A percentile compares a stretch with the other conserved stretches of the same genome.
Evolutionary conservation across 1,284 basidiomycete genomes (phyloP).

Genomic region (Mycena sp.): DNA sequence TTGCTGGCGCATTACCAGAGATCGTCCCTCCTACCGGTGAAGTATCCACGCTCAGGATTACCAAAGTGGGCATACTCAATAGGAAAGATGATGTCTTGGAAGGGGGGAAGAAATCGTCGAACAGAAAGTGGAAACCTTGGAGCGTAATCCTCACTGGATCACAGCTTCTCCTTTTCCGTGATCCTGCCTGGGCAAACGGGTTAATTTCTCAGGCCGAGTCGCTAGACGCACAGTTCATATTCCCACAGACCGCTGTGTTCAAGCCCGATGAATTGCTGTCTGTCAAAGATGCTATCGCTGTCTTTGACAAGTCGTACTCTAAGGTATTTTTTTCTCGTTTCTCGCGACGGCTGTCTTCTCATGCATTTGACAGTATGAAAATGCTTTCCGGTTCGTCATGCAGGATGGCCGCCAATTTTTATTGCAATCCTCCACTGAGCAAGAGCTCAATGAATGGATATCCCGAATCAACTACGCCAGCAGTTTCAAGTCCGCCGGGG

Average conservation of each 20-base stretch:
- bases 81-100: slow-evolving; percentile 87
- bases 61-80: slow-evolving; percentile 84
- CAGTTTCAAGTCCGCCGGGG: slow-evolving; percentile 87
- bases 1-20: slow-evolving; percentile 13
- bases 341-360: slow-evolving; percentile 15
- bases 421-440: slow-evolving; percentile 77
- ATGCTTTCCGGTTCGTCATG: slow-evolving; percentile 85
- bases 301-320: slow-evolving; percentile 80
- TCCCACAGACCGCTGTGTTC: slow-evolving; percentile 65
- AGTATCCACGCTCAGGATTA: slow-evolving; percentile 72
- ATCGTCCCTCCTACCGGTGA: slow-evolving; percentile 35
- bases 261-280: slow-evolving; percentile 91
- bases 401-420: slow-evolving; percentile 84
- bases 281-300: slow-evolving; percentile 81
- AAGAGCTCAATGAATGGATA: slow-evolving; percentile 93
- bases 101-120: slow-evolving; percentile 78
- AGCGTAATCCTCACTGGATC: slow-evolving; percentile 90
- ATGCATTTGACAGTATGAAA: slow-evolving; percentile 58
- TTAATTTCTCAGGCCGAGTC: slow-evolving; percentile 63
- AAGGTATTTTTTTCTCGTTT: slow-evolving; percentile 59
- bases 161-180: slow-evolving; percentile 93
- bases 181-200: slow-evolving; percentile 73
- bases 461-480: slow-evolving; percentile 94
- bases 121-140: slow-evolving; percentile 91
- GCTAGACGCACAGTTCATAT: slow-evolving; percentile 49